A percentile compares a stretch with the other conserved stretches of the same genome.
Conservation (phyloP, 1,284 basidiomycete genomes). For the Marasmius tenuissimus region DNA sequence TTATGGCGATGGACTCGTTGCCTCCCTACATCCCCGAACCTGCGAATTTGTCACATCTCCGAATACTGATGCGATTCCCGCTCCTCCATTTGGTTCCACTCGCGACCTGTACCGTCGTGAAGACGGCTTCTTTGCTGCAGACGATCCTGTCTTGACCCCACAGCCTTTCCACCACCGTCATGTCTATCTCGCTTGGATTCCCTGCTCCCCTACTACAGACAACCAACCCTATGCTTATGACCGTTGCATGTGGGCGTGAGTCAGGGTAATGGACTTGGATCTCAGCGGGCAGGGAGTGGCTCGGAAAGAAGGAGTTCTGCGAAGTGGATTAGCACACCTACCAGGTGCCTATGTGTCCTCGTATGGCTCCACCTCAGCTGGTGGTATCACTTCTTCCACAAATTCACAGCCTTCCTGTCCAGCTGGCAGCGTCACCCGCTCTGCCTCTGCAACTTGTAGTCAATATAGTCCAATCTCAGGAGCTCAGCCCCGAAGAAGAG, state of each 20-base stretch:
- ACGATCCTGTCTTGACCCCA: conserved; percentile 3
- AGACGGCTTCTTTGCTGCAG: background rate
- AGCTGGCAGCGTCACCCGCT: too few relatives aligned
- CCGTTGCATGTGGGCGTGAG: background rate
- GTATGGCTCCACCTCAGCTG: background rate
- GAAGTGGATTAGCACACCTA: background rate
- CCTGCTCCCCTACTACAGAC: background rate
- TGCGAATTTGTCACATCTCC: background rate
- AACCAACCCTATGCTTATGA: background rate
- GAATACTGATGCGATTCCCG: background rate
- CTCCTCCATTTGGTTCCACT: conserved; percentile 1
- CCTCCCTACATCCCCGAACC: background rate
- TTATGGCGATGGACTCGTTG: too few relatives aligned
- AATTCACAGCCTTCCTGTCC: too few relatives aligned
- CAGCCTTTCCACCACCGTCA: background rate
- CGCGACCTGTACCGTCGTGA: conserved; percentile 2
- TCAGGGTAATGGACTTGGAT: background rate
- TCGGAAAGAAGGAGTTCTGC: background rate
- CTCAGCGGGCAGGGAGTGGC: background rate
- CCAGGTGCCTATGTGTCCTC: background rate
- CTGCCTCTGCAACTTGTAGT: too few relatives aligned
- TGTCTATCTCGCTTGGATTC: background rate
- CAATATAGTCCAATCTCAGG: too few relatives aligned
- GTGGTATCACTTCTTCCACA: too few relatives aligned
- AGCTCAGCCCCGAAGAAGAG: too few relatives aligned